A percentile compares a stretch with the other conserved stretches of the same genome.
Conservation (phyloP, 139 green algal genomes). For the Chlorella sp. region DNA sequence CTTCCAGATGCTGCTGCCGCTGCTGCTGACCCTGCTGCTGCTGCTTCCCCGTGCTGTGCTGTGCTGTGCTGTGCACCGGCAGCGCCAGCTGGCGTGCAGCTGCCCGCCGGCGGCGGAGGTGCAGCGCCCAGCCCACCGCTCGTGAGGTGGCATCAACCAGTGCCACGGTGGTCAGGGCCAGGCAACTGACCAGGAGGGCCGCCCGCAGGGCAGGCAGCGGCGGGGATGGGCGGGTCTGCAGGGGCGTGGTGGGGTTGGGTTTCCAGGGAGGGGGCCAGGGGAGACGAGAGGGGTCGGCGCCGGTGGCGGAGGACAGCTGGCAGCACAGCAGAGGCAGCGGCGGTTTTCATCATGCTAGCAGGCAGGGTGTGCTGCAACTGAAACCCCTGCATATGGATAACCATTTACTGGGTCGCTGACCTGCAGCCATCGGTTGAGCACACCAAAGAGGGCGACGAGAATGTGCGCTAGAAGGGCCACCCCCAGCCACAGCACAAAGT, state of each 20-base stretch:
- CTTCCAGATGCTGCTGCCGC: not conserved
- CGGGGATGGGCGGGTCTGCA: not conserved
- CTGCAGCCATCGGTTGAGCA: slow-evolving; percentile 31
- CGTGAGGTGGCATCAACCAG: not conserved
- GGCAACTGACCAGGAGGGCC: slow-evolving; percentile 2
- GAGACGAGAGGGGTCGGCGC: not conserved
- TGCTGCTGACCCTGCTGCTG: not conserved
- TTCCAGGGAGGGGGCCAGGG: not conserved
- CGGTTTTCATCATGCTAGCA: not conserved
- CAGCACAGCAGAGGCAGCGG: not conserved
- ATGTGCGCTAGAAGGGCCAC: slow-evolving; percentile 7
- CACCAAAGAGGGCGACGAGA: slow-evolving; percentile 16
- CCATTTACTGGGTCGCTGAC: not conserved
- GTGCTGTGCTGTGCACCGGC: not conserved
- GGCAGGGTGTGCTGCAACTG: not conserved
- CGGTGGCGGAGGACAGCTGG: not conserved
- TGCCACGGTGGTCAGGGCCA: not conserved
- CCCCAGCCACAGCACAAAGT: not conserved
- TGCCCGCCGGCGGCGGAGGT: not conserved
- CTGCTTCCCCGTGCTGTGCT: not conserved
- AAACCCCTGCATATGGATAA: no score
- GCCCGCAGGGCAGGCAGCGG: slow-evolving; percentile 21
- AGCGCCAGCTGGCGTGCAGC: not conserved
- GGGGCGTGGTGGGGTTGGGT: not conserved
- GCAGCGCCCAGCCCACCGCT: not conserved